Conservation (phyloP, 352 stramenopile genomes). For the Phytophthora sp. region DNA sequence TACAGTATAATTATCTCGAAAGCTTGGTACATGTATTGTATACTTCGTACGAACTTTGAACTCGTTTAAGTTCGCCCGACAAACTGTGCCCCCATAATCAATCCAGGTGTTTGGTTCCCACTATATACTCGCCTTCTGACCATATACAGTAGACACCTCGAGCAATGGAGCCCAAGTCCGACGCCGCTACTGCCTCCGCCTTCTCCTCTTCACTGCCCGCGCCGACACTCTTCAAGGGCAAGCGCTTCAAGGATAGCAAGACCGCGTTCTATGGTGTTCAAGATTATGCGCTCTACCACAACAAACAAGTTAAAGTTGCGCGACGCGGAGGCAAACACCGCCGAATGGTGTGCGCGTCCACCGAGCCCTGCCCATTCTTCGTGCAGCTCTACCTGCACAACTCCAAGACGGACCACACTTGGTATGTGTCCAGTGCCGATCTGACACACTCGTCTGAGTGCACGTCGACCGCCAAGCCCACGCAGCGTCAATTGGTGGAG, state of each 20-base stretch:
- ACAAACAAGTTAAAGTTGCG: constrained; percentile 63
- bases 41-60: no score
- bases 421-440: constrained; percentile 68
- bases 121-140: constrained; percentile 16
- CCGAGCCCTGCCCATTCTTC: constrained; percentile 60
- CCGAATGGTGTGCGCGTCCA: constrained; percentile 53
- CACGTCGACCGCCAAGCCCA: constrained; percentile 58
- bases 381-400: constrained; percentile 72
- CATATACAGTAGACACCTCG: background rate
- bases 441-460: constrained; percentile 50
- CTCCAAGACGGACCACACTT: constrained; percentile 55
- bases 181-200: background rate
- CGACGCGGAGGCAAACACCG: constrained; percentile 67
- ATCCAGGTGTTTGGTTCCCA: background rate
- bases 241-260: constrained; percentile 58
- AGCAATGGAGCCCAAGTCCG: constrained; percentile 1
- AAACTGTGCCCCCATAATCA: constrained; percentile 16
- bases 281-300: constrained; percentile 64
- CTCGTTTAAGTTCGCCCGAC: background rate
- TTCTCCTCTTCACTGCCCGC: background rate
- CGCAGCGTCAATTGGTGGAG: constrained; percentile 57
- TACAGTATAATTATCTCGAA: no score
- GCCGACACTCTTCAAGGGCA: constrained; percentile 44
- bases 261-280: constrained; percentile 60
- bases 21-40: no score